Evolutionary conservation across 78 protist species (phyloP).

Genomic region (Dictyostelium firmibasis): DNA sequence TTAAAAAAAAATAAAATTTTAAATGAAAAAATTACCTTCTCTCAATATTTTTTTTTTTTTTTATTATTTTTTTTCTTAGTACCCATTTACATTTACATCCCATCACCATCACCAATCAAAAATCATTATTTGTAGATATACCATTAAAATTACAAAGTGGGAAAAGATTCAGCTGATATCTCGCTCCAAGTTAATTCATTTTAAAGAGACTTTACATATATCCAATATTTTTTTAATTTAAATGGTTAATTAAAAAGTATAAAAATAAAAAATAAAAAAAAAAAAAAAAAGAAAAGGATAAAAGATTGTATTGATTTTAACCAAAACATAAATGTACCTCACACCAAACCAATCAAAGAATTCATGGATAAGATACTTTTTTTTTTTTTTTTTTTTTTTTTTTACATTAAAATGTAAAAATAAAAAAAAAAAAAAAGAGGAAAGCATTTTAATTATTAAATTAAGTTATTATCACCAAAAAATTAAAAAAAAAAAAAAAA

Average conservation of each 20-base stretch:
- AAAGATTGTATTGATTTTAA: neutral
- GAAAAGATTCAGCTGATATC: neutral
- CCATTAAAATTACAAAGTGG: neutral
- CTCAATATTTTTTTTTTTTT: too few relatives aligned
- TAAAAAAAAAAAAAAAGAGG: neutral
- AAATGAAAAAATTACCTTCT: neutral
- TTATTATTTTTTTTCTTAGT: too few relatives aligned
- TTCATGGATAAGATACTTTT: neutral
- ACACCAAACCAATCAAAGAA: neutral
- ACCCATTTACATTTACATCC: neutral
- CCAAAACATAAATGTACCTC: neutral
- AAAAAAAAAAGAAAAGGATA: too few relatives aligned
- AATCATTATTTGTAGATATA: neutral
- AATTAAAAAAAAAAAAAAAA: neutral
- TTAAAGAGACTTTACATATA: neutral
- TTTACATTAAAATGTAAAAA: too few relatives aligned
- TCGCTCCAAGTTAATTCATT: neutral
- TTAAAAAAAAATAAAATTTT: too few relatives aligned
- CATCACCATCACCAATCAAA: neutral
- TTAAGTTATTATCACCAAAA: neutral
- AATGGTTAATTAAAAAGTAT: neutral
- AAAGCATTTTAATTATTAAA: neutral
- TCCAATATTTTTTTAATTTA: neutral
- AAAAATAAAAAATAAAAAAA: neutral
- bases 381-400: neutral